These are phyloP conservation scores for Hypoxylon lenormandii DNA, from an alignment of 495 filamentous ascomycete species.

Conservation along the genomic window DNA sequence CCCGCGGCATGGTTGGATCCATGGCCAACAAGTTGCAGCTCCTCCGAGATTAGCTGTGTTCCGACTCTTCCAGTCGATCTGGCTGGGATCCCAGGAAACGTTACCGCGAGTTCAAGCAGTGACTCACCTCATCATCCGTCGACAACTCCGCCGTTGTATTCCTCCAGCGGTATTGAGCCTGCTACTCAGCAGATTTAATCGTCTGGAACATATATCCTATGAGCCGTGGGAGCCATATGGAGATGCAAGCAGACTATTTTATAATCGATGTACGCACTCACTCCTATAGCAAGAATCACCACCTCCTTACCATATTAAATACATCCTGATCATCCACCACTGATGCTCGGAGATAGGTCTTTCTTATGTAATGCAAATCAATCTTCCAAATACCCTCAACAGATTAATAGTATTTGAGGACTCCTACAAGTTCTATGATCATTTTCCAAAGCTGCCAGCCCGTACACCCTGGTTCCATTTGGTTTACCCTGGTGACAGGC, in stretches of 20 bases:
- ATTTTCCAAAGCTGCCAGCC: slow-evolving; percentile 5
- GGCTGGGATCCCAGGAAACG: slow-evolving; percentile 18
- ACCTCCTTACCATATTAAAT: slow-evolving; percentile 1
- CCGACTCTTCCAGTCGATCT: slow-evolving; percentile 31
- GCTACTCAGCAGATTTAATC: slow-evolving; percentile 26
- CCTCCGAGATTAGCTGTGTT: slow-evolving; percentile 33
- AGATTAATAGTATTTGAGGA: slow-evolving; percentile 37
- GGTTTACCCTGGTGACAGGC: slow-evolving; percentile 14
- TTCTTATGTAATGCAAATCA: slow-evolving; percentile 14
- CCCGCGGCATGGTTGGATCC: slow-evolving; percentile 32
- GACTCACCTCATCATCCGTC: slow-evolving; percentile 39
- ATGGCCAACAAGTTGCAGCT: slow-evolving; percentile 38
- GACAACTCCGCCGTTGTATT: slow-evolving; percentile 43
- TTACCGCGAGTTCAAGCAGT: slow-evolving; percentile 34
- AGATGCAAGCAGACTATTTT: slow-evolving; percentile 17
- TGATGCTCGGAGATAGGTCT: slow-evolving; percentile 14
- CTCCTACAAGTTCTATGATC: slow-evolving; percentile 5
- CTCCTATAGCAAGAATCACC: slow-evolving; percentile 4
- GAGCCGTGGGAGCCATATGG: slow-evolving; percentile 33
- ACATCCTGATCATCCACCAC: slow-evolving; percentile 1
- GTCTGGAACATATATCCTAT: slow-evolving; percentile 31
- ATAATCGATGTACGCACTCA: slow-evolving; percentile 22
- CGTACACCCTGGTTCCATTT: slow-evolving; percentile 7
- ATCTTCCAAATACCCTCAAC: slow-evolving; percentile 31
- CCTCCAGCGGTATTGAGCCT: slow-evolving; percentile 17